phyloP scores from a whole-genome alignment of 225 moss, liverwort and hornwort species.

The Thuidium tamariscinum region DNA sequence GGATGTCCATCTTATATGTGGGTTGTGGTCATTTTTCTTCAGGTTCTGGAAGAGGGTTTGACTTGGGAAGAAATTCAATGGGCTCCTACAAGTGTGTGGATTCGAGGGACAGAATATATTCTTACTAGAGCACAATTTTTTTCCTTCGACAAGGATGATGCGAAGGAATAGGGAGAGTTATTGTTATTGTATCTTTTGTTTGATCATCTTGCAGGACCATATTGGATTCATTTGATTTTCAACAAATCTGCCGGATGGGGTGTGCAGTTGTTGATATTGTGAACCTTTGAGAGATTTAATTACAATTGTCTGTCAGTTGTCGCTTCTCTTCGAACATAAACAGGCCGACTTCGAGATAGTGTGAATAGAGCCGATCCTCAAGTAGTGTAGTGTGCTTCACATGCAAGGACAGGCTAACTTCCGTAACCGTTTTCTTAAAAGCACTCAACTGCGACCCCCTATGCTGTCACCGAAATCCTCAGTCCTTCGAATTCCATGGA shows the following conservation, averaged over 20 bases:
- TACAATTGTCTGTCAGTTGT: neutral
- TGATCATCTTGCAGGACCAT: neutral
- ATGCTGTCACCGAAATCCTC: neutral
- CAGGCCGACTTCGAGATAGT: neutral
- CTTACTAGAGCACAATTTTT: conserved; percentile 90
- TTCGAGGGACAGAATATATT: conserved; percentile 70
- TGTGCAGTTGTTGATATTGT: conserved; percentile 15
- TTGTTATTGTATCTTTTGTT: conserved; percentile 1
- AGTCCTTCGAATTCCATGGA: neutral
- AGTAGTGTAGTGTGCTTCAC: neutral
- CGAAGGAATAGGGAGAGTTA: conserved; percentile 26
- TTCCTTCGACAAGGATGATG: conserved; percentile 31
- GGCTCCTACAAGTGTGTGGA: conserved; percentile 88
- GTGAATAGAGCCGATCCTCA: neutral
- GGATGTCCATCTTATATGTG: neutral
- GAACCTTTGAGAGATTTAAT: conserved; percentile 1
- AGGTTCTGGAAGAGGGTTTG: conserved; percentile 73
- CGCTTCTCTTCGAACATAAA: neutral
- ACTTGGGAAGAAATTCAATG: conserved; percentile 95
- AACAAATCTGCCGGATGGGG: conserved; percentile 4
- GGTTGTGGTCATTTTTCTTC: conserved; percentile 6
- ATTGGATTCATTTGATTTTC: conserved; percentile 8
- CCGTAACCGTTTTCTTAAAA: neutral
- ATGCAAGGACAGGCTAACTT: neutral
- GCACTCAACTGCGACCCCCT: neutral